phyloP scores from a whole-genome alignment of 495 filamentous ascomycete species.

The Filosporella fistucella region DNA sequence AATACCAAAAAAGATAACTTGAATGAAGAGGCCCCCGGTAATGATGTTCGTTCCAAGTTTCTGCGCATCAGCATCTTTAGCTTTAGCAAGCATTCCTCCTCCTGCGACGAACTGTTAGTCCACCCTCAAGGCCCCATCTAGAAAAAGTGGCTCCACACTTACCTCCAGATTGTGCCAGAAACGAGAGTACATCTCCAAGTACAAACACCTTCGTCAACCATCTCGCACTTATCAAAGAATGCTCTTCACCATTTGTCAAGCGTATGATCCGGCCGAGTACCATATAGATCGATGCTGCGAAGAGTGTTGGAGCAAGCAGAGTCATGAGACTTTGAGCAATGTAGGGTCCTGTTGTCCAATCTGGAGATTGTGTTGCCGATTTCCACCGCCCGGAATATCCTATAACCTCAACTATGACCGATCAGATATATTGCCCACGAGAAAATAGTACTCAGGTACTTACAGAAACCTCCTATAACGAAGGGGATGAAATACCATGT shows the following conservation, averaged over 20 bases:
- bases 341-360: constrained; percentile 35
- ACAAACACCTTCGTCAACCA: constrained; percentile 42
- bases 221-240: constrained; percentile 28
- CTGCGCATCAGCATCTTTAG: background rate
- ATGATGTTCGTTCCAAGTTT: constrained; percentile 37
- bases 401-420: constrained; percentile 31
- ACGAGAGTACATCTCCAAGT: constrained; percentile 34
- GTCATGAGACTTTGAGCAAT: constrained; percentile 40
- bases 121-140: background rate
- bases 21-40: constrained; percentile 36
- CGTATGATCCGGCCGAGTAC: constrained; percentile 41
- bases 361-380: constrained; percentile 29
- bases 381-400: constrained; percentile 40
- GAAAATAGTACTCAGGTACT: too few species aligned
- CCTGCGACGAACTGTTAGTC: background rate
- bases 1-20: constrained; percentile 45
- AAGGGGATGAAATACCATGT: constrained; percentile 61
- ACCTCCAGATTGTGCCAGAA: constrained; percentile 31
- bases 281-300: constrained; percentile 52
- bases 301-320: constrained; percentile 46
- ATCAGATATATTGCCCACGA: too few species aligned
- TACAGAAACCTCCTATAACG: constrained; percentile 53
- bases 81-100: constrained; percentile 19
- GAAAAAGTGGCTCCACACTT: background rate
- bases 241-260: constrained; percentile 36